Percentiles rank a stretch among this genome's conserved stretches.
Conservation (phyloP, 345 rosid species). For the Salix exigua region DNA sequence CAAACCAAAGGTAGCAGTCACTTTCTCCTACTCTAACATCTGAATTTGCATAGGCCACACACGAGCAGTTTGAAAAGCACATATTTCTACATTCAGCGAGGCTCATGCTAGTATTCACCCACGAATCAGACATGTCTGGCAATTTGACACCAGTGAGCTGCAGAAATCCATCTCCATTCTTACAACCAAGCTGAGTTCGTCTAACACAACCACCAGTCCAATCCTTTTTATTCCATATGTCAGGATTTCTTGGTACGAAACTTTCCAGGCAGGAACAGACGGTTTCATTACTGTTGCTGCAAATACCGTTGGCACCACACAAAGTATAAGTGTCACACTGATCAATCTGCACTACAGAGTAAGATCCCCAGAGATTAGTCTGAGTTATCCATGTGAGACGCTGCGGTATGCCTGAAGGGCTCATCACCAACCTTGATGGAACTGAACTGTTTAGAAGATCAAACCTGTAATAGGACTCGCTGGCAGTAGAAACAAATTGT, state of each 20-base stretch:
- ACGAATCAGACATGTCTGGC: constrained; percentile 14
- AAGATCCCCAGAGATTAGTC: not conserved
- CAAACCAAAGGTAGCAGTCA: constrained; percentile 21
- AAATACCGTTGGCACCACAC: not conserved
- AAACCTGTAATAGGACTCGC: not conserved
- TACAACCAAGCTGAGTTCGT: not conserved
- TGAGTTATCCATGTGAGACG: constrained; percentile 2
- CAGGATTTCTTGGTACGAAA: not conserved
- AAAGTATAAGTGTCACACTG: not conserved
- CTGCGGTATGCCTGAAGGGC: not conserved
- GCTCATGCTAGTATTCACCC: constrained; percentile 7
- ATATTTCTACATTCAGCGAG: constrained; percentile 5
- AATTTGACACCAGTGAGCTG: not conserved
- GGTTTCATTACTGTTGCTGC: not conserved
- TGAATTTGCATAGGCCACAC: constrained; percentile 19
- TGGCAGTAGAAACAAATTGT: not conserved
- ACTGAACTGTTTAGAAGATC: not conserved
- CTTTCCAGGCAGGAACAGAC: constrained; percentile 5
- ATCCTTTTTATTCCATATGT: not conserved
- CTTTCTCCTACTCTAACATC: constrained; percentile 11
- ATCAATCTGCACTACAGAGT: not conserved
- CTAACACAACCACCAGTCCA: constrained; percentile 1
- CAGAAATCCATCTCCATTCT: constrained; percentile 3
- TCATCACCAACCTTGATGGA: constrained; percentile 6
- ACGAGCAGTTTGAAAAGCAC: constrained; percentile 14